Base-by-base conservation (phyloP, 2,329 filamentous ascomycete species). In the Fusarium nodosum region DNA sequence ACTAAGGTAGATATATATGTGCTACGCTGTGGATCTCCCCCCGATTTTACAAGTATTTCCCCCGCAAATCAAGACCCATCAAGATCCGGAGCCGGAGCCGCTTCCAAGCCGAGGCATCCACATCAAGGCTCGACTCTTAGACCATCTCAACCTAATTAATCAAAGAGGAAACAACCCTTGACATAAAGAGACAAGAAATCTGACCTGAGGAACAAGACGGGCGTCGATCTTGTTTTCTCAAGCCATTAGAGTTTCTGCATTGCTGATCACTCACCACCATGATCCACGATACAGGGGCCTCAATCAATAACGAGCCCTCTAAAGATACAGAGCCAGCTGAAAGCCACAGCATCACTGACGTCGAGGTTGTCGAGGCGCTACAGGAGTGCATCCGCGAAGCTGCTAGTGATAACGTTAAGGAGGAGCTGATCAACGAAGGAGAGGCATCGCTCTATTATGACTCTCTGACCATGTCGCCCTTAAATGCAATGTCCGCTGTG, bases 401-500 rank as follows among this genome's bases (percentile, higher is more conserved):
- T 55, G 46, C 72, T 26, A 55, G 60, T 26, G 63, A 57, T 33
- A 63, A 68, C 50, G 48, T 66, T 26, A 55, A 45, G 26, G 64
- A 57, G 41, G 64, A 69, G 7, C 45, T 60, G 47, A 64, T 70
- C 63, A 75, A 75, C 45, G 63, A 76, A 58, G 72, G 78, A 52
- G 75, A 80, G 66, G 81, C 79, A 42, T 85, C 86, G 42, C 79
- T 83, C 54, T 88, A 88, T 76, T 89, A 87, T 81, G 85, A 88
- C 80, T 81, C 83, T 45, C 78, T 82, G 63, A 85, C 83, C 68
- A 89, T 89, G 87, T 83, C 86, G 61, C 82, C 85, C 60, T 78
- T 88, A 56, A 89, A 84, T 72, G 77, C 84, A 70, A 79, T 82
- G 58, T 88, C 87, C 68, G 80, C 82, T 76, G 86, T 88, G 71